A percentile compares a stretch with the other conserved stretches of the same genome.
phyloP scores from a whole-genome alignment of 148 eudicot species.

The Persicaria maculosa region DNA sequence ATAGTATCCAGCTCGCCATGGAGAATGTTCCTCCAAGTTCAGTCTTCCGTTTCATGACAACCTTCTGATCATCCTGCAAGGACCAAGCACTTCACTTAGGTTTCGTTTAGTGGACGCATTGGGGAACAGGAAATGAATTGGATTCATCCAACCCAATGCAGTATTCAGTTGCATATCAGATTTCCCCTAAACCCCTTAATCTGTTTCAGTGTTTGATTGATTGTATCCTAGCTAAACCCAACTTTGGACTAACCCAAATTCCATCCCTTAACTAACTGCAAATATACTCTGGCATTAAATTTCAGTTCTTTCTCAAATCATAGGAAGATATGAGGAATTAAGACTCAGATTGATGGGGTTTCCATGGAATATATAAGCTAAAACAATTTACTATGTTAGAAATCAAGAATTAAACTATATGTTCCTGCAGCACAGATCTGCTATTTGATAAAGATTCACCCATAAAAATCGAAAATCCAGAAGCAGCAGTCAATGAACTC shows the following conservation, averaged over 20 bases:
- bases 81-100: background rate
- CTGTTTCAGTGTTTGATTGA: background rate
- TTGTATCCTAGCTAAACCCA: background rate
- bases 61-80: constrained; percentile 74
- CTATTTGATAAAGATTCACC: background rate
- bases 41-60: constrained; percentile 78
- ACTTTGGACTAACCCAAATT: background rate
- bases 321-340: background rate
- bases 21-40: constrained; percentile 96
- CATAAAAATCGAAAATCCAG: background rate
- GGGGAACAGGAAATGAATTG: too few species aligned
- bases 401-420: background rate
- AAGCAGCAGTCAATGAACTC: background rate
- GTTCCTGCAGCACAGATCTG: background rate
- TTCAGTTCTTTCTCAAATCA: background rate
- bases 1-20: constrained; percentile 90
- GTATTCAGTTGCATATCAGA: too few species aligned
- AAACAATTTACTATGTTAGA: too few species aligned
- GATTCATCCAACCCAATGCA: too few species aligned
- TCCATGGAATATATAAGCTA: too few species aligned
- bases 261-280: background rate
- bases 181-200: background rate
- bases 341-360: too few species aligned
- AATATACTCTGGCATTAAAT: background rate
- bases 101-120: background rate